Conservation (phyloP, 2,329 filamentous ascomycete genomes). For the Bipolaris gigantea region DNA sequence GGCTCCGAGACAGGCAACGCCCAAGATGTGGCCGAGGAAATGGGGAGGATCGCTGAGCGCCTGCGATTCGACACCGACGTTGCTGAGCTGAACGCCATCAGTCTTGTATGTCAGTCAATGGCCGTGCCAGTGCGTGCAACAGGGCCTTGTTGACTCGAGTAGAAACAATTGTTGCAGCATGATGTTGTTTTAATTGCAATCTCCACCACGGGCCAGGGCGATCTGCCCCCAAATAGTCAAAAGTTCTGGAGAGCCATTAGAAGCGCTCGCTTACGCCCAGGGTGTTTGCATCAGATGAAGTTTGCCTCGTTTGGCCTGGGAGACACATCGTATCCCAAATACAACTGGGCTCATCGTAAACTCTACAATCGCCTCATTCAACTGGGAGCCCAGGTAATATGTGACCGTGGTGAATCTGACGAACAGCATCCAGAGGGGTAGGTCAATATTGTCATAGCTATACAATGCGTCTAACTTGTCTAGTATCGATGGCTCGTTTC, state of each 20-base stretch:
- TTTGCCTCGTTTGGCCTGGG: constrained; percentile 91
- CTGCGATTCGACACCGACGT: constrained; percentile 77
- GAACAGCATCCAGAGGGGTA: constrained; percentile 92
- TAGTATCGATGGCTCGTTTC: constrained; percentile 79
- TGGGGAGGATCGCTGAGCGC: constrained; percentile 73
- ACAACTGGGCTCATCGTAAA: constrained; percentile 91
- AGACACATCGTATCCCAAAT: constrained; percentile 94
- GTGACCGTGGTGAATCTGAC: constrained; percentile 82
- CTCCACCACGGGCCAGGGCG: constrained; percentile 93
- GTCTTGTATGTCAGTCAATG: constrained; percentile 62
- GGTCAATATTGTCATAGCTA: constrained; percentile 40
- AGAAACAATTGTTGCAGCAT: constrained; percentile 51
- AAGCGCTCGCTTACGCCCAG: constrained; percentile 72
- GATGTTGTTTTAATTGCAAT: constrained; percentile 74
- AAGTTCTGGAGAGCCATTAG: constrained; percentile 84
- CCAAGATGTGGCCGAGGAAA: constrained; percentile 85
- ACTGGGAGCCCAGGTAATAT: constrained; percentile 76
- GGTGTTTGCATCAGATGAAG: constrained; percentile 66
- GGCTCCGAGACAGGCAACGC: constrained; percentile 95
- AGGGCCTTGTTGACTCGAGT: constrained; percentile 10
- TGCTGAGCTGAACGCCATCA: constrained; percentile 74
- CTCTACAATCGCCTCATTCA: constrained; percentile 81
- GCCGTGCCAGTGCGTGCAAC: neutral
- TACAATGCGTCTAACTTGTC: constrained; percentile 17
- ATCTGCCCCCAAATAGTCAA: constrained; percentile 81